Evolutionary conservation across 2,329 filamentous ascomycete genomes (phyloP), one percentile per base, ranked within the genome.

Genomic region (Clonostachys byssicola): DNA sequence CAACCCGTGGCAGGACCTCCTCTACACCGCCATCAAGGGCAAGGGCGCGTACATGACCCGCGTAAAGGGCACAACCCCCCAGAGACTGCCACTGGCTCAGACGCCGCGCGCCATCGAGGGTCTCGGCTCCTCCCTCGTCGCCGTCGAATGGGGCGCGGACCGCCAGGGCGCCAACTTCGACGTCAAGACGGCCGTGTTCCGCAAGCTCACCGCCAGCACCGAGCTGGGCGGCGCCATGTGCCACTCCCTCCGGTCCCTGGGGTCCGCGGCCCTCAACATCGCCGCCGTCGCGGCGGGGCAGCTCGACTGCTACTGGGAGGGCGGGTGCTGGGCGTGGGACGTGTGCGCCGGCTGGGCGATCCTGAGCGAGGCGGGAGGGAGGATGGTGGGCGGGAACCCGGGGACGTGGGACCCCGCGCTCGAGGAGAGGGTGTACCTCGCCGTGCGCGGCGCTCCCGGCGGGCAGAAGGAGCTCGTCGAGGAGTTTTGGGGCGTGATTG

Each of bases 281-380:
- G 89, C 86, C 48, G 78, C 75, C 38, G 84, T 89, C 5, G 88
- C 88, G 4, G 78, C 81, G 10, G 88, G 88, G 0, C 77, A 83
- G 62, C 56, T 89, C 23, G 88, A 92, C 61, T 57, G 81, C 18
- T 92, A 89, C 62, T 92, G 88, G 88, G 88, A 92, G 67, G 87
- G 85, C 36, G 88, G 89, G 1, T 90, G 86, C 64, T 92, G 87
- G 80, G 86, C 88, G 2, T 92, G 88, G 88, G 88, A 92, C 62
- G 88, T 92, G 3, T 89, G 86, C 60, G 89, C 89, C 6, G 88
- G 84, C 0, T 92, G 88, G 88, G 82, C 85, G 49, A 85, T 92
- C 50, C 68, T 92, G 23, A 69, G 71, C 33, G 88, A 92, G 70
- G 86, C 88, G 0, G 89, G 88, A 0, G 88, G 88, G 0, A 71